Evolutionary conservation across 2,329 filamentous ascomycete species (phyloP).

Genomic region (Sporothrix curviconia): DNA sequence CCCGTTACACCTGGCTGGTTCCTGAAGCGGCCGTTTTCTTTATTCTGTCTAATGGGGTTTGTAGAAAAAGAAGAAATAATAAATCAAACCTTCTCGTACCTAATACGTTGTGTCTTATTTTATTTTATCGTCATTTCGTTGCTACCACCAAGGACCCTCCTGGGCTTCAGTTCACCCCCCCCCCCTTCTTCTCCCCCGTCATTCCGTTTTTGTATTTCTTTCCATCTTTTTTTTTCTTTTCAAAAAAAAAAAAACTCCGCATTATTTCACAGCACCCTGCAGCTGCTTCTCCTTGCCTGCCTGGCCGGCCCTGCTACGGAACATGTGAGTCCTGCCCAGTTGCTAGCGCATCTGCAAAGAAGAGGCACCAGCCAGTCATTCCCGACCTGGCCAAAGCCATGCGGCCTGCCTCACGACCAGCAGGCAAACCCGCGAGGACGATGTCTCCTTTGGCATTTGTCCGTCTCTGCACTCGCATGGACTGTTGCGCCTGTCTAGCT

Average conservation of each 20-base stretch:
- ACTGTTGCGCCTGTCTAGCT: neutral
- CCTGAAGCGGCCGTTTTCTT: neutral
- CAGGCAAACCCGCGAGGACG: neutral
- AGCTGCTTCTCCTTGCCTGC: no score
- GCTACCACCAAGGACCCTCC: conserved; percentile 3
- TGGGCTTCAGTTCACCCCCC: conserved; percentile 1
- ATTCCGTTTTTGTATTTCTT: neutral
- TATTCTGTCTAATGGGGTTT: no score
- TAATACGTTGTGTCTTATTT: no score
- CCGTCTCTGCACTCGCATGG: neutral
- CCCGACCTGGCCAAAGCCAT: neutral
- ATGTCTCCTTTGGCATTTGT: conserved; percentile 22
- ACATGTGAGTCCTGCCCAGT: no score
- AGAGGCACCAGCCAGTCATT: no score
- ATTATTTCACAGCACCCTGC: no score
- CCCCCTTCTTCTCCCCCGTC: neutral
- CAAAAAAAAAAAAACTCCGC: no score
- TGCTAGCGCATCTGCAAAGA: no score
- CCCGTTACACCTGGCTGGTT: neutral
- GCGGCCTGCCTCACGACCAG: no score
- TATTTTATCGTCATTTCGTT: neutral
- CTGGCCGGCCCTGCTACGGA: no score
- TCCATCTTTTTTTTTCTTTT: neutral
- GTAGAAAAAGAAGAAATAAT: no score
- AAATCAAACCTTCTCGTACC: no score